These are phyloP conservation scores for Trichoderma gamsii DNA, from an alignment of 495 filamentous ascomycete species.

Conservation along the genomic window DNA sequence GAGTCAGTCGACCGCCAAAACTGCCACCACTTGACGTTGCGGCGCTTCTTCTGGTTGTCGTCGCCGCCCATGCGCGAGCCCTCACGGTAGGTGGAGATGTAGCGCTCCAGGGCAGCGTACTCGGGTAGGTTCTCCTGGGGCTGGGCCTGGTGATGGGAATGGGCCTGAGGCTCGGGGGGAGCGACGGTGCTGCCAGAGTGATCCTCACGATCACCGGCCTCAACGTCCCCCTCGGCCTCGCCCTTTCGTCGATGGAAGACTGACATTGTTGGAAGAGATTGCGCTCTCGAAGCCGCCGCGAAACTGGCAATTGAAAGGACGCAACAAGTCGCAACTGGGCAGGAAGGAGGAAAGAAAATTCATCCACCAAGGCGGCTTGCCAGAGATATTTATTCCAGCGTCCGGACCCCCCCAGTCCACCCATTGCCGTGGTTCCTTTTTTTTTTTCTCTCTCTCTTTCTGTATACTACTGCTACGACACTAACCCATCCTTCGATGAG, in stretches of 20 bases:
- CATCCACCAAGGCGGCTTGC: neutral
- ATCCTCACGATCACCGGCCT: constrained; percentile 10
- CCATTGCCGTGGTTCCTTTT: constrained; percentile 13
- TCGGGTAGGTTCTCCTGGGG: constrained; percentile 11
- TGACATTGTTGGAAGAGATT: constrained; percentile 13
- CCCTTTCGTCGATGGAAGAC: constrained; percentile 1
- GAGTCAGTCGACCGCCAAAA: neutral
- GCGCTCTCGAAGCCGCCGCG: constrained; percentile 8
- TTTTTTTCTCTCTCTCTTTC: neutral
- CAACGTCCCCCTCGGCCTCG: neutral
- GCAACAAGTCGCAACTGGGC: constrained; percentile 12
- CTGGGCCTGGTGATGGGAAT: no score
- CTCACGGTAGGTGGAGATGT: constrained; percentile 15
- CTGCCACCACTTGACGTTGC: constrained; percentile 13
- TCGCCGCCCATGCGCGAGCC: neutral
- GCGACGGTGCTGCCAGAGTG: constrained; percentile 12
- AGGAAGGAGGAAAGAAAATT: constrained; percentile 1
- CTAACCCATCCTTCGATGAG: neutral
- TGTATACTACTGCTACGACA: no score
- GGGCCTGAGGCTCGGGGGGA: no score
- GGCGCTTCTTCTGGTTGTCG: neutral
- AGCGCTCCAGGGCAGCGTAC: constrained; percentile 15
- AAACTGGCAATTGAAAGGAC: constrained; percentile 12
- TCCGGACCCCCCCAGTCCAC: neutral
- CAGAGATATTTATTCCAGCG: constrained; percentile 11